Evolutionary conservation across 1,139 yeast genomes (phyloP), one percentile per base, ranked within the genome.

Genomic region (Yamadazyma spencermartinsiae): DNA sequence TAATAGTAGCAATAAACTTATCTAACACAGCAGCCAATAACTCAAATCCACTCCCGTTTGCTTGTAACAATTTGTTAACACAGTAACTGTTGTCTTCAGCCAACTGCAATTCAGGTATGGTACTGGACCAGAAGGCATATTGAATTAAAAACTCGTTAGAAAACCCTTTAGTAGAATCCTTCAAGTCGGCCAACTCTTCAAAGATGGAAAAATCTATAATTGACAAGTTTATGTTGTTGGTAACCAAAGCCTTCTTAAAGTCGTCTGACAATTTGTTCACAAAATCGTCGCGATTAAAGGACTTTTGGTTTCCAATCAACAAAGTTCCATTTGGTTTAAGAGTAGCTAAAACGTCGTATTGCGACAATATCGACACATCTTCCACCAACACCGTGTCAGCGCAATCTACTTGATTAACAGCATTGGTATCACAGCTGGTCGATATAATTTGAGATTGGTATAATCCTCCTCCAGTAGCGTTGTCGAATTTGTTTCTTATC

Each of bases 21-120:
- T 86, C 85, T 52, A 87, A 77, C 33, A 88, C 94, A 13, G 90
- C 84, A 19, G 90, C 94, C 50, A 87, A 76, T 43, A 87, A 73
- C 63, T 87, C 96, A 18, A 25, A 18, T 3, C 19, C 17, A 13
- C 27, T 13, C 2, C 31, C 25, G 13, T 31, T 21, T 14, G 21
- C 30, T 18, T 20, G 16, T 18, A 26, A 45, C 52, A 88, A 78
- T 61, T 83, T 84, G 61, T 87, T 84, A 43, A 87, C 89, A 50
- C 85, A 75, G 33, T 82, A 81, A 36, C 81, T 83, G 31, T 74
- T 73, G 12, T 14, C 31, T 16, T 16, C 17, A 6, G 7, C 16
- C 12, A 14, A 6, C 18, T 18, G 33, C 35, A 82, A 72, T 38
- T 75, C 74, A 7, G 89, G 87, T 44, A 74, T 77, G 5, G 86